Conservation (phyloP, 106 monocot genomes). For the Posidonia australis region DNA sequence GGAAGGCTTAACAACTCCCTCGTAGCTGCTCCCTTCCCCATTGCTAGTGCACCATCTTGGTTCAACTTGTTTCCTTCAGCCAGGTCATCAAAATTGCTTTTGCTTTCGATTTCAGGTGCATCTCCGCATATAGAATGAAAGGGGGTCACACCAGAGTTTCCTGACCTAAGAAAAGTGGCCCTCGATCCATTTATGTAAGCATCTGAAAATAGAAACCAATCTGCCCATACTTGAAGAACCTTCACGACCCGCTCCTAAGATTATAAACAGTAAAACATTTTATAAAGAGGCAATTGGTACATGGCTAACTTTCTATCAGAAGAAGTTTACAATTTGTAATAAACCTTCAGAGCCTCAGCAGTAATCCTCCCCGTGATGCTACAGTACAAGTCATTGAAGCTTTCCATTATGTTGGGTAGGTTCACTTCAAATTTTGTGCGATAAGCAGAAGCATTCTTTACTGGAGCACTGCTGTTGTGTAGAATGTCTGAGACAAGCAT, state of each 20-base stretch:
- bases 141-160: constrained; percentile 71
- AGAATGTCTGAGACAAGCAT: constrained; percentile 99
- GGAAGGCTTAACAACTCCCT: constrained; percentile 80
- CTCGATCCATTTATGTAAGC: constrained; percentile 84
- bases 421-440: constrained; percentile 94
- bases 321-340: not conserved
- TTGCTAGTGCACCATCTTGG: constrained; percentile 89
- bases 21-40: constrained; percentile 89
- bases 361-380: constrained; percentile 98
- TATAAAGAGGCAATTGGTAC: constrained; percentile 4
- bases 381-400: constrained; percentile 93
- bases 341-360: constrained; percentile 95
- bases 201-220: constrained; percentile 99
- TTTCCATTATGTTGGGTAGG: constrained; percentile 95
- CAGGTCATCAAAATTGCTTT: constrained; percentile 39
- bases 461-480: constrained; percentile 98
- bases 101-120: constrained; percentile 76
- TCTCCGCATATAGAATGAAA: constrained; percentile 92
- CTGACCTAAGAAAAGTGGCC: constrained; percentile 82
- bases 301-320: not conserved
- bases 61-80: constrained; percentile 40
- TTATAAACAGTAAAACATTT: constrained; percentile 7
- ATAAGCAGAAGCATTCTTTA: constrained; percentile 98
- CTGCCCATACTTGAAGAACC: constrained; percentile 98
- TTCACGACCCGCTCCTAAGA: constrained; percentile 88